phyloP scores from a whole-genome alignment of 2,329 filamentous ascomycete genomes.

The Aureobasidium sp. region DNA sequence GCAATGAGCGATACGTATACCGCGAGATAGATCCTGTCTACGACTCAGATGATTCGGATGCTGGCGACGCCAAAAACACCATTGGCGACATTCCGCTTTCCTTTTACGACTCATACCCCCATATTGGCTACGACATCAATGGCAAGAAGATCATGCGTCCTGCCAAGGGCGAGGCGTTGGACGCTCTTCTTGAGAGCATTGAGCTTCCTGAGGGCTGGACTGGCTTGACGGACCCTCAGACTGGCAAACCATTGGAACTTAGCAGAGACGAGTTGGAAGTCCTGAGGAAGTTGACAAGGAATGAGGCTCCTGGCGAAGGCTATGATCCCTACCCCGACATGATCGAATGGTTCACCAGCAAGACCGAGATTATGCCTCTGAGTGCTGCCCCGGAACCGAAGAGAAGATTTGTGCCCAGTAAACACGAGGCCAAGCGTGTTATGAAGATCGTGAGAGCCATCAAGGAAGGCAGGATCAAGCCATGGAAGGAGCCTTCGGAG shows the following conservation, averaged over 20 bases:
- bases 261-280: slow-evolving; percentile 84
- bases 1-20: slow-evolving; percentile 84
- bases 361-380: slow-evolving; percentile 82
- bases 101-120: slow-evolving; percentile 96
- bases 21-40: slow-evolving; percentile 90
- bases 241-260: slow-evolving; percentile 84
- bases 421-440: slow-evolving; percentile 90
- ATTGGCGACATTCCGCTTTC: slow-evolving; percentile 90
- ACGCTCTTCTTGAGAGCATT: slow-evolving; percentile 91
- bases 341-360: slow-evolving; percentile 88
- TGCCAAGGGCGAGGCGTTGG: slow-evolving; percentile 85
- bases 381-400: slow-evolving; percentile 95
- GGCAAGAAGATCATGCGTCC: slow-evolving; percentile 97
- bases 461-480: slow-evolving; percentile 84
- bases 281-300: slow-evolving; percentile 78
- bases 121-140: slow-evolving; percentile 98
- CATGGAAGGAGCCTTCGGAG: slow-evolving; percentile 72
- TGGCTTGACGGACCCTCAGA: slow-evolving; percentile 85
- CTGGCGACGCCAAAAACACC: slow-evolving; percentile 72
- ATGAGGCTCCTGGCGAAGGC: slow-evolving; percentile 77
- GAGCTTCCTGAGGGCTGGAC: slow-evolving; percentile 97
- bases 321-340: slow-evolving; percentile 92
- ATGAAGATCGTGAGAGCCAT: slow-evolving; percentile 98
- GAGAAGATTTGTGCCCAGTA: slow-evolving; percentile 88
- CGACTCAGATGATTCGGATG: slow-evolving; percentile 91